A percentile compares a stretch with the other conserved stretches of the same genome.
Conservation (phyloP, 2,329 filamentous ascomycete species). For the Monosporascus sp. region DNA sequence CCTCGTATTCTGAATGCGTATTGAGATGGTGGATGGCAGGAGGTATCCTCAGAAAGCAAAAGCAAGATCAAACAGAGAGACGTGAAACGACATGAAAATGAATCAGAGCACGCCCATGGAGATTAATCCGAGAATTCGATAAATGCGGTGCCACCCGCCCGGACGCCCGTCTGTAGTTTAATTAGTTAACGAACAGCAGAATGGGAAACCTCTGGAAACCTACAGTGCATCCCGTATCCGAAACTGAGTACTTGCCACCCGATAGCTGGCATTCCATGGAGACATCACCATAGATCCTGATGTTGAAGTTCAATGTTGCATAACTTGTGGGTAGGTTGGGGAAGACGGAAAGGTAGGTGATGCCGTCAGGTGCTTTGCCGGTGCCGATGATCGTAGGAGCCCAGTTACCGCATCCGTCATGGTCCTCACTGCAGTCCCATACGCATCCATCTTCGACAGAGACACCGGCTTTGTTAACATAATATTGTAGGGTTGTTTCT, state of each 20-base stretch:
- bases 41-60: conserved; percentile 29
- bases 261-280: conserved; percentile 57
- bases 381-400: conserved; percentile 82
- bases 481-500: conserved; percentile 88
- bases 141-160: conserved; percentile 33
- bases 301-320: conserved; percentile 68
- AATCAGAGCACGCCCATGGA: conserved; percentile 6
- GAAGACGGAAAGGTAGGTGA: conserved; percentile 78
- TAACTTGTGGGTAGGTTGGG: conserved; percentile 72
- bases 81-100: conserved; percentile 16
- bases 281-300: conserved; percentile 67
- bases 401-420: conserved; percentile 69
- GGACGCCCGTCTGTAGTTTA: conserved; percentile 35
- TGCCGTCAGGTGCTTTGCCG: conserved; percentile 58
- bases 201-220: conserved; percentile 32
- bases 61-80: conserved; percentile 15
- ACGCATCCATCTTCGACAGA: conserved; percentile 62
- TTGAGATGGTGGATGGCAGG: conserved; percentile 21
- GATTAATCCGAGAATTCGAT: conserved; percentile 37
- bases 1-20: conserved; percentile 16
- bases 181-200: conserved; percentile 10
- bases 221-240: conserved; percentile 73
- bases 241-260: conserved; percentile 56
- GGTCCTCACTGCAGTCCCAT: conserved; percentile 54
- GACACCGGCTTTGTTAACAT: conserved; percentile 80